These are phyloP conservation scores for Epichloe brachyelytri DNA, from an alignment of 2,329 filamentous ascomycete genomes.

Conservation along the genomic window DNA sequence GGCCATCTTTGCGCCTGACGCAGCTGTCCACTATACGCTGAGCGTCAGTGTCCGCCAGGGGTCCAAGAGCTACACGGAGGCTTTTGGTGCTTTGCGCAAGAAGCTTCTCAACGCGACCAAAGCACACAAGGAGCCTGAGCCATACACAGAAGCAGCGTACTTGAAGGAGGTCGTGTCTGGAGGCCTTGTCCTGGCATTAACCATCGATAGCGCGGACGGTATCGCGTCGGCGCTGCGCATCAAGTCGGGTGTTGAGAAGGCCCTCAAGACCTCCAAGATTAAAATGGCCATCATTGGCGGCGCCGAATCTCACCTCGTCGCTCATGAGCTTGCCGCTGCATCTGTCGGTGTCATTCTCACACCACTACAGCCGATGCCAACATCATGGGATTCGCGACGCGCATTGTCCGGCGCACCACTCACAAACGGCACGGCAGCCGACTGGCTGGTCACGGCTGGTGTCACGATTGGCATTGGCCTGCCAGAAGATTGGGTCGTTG, in stretches of 20 bases:
- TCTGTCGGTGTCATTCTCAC: conserved; percentile 46
- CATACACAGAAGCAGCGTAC: conserved; percentile 36
- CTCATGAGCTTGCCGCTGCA: conserved; percentile 42
- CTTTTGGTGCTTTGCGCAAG: conserved; percentile 35
- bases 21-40: conserved; percentile 46
- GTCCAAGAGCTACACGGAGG: conserved; percentile 40
- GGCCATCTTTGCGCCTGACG: conserved; percentile 41
- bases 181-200: conserved; percentile 41
- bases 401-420: conserved; percentile 51
- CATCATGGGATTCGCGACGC: conserved; percentile 47
- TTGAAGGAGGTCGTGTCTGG: conserved; percentile 42
- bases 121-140: conserved; percentile 18
- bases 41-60: conserved; percentile 19
- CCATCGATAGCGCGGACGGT: conserved; percentile 48
- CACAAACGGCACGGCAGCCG: conserved; percentile 50
- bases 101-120: conserved; percentile 41
- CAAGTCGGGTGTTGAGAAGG: conserved; percentile 41
- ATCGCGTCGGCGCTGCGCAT: conserved; percentile 47
- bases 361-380: conserved; percentile 42
- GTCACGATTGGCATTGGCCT: conserved; percentile 46
- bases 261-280: conserved; percentile 23
- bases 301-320: conserved; percentile 49
- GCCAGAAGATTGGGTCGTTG: conserved; percentile 48
- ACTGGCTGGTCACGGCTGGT: conserved; percentile 43
- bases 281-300: conserved; percentile 47